A percentile compares a stretch with the other conserved stretches of the same genome.
Evolutionary conservation across 1,284 basidiomycete genomes (phyloP).

Genomic region (Puccinia hordei): DNA sequence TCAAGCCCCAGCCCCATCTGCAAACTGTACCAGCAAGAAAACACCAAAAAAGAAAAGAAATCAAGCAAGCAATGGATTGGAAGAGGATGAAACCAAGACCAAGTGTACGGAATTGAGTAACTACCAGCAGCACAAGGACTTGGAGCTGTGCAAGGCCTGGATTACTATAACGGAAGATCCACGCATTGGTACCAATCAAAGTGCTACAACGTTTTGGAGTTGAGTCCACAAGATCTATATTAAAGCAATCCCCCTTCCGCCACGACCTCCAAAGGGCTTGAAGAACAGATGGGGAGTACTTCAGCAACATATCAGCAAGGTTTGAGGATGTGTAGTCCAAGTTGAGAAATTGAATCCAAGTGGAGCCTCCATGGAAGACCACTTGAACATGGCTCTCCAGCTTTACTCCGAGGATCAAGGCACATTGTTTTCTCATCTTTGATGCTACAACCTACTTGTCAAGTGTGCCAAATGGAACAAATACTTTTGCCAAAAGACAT

Average conservation of each 20-base stretch:
- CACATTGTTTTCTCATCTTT: not conserved
- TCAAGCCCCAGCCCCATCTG: not conserved
- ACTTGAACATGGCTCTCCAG: not conserved
- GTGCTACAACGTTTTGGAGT: not conserved
- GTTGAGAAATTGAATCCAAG: slow-evolving; percentile 14
- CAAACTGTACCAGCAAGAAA: not conserved
- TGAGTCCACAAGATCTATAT: not conserved
- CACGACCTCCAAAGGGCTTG: not conserved
- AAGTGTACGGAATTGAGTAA: not conserved
- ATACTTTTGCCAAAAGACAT: not conserved
- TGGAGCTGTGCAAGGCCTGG: slow-evolving; percentile 5
- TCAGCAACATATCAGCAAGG: slow-evolving; percentile 8
- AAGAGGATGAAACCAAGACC: not conserved
- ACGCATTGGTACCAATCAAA: not conserved
- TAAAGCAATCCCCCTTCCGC: not conserved
- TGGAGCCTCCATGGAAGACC: slow-evolving; percentile 4
- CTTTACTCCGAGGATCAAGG: not conserved
- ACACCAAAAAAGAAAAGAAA: not conserved
- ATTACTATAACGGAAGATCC: not conserved
- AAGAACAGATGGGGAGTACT: slow-evolving; percentile 10
- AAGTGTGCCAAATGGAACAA: not conserved
- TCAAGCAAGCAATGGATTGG: not conserved
- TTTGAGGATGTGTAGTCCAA: slow-evolving; percentile 2
- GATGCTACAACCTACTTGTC: not conserved
- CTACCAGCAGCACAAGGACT: not conserved